These are phyloP conservation scores for Nicotiana benthamiana DNA, from an alignment of 257 asterid species.

Conservation along the genomic window DNA sequence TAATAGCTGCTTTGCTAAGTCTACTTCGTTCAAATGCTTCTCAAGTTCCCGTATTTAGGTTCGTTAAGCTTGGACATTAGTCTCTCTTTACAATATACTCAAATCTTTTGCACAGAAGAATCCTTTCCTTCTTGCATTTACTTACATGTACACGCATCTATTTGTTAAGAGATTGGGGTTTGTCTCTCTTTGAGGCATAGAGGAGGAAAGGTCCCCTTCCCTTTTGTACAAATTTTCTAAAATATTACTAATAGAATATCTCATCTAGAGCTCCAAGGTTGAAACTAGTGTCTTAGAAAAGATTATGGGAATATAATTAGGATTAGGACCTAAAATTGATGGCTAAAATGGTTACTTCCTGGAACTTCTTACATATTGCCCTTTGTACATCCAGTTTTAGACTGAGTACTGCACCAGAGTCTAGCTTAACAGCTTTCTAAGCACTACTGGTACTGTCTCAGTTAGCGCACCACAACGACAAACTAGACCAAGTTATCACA, in stretches of 20 bases:
- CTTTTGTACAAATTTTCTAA: neutral
- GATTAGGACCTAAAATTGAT: neutral
- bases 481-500: neutral
- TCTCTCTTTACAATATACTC: neutral
- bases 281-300: neutral
- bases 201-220: neutral
- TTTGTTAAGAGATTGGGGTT: neutral
- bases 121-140: neutral
- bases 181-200: neutral
- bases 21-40: neutral
- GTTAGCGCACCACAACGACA: neutral
- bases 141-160: neutral
- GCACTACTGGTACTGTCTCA: neutral
- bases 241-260: neutral
- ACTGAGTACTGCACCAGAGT: neutral
- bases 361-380: neutral
- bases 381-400: neutral
- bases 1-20: neutral
- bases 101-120: too few species aligned
- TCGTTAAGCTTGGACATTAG: neutral
- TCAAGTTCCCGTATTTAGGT: neutral
- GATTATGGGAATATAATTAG: neutral
- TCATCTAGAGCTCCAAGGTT: neutral
- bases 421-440: neutral
- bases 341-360: neutral